Evolutionary conservation across 768 basidiomycete species (phyloP), one percentile per base, ranked within the genome.

Genomic region (Zangia roseola): DNA sequence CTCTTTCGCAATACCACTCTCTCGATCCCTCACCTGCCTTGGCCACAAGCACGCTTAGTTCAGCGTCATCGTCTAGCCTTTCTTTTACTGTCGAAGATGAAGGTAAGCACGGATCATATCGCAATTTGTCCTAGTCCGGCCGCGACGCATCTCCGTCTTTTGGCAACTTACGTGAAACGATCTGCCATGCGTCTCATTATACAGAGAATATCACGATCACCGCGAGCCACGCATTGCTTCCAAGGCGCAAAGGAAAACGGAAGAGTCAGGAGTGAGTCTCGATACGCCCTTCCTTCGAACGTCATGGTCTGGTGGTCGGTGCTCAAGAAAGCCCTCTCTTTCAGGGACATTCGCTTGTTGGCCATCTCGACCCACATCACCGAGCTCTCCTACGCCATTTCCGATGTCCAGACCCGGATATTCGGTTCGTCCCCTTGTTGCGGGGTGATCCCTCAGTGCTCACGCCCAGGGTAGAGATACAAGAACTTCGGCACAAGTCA

Each of bases 321-420:
- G 58, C 50, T 61, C 6, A 65, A 56, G 57, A 65, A 48, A 40
- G 62, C 47, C 7, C 43, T 64, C 44, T 64, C 49, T 39, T 45
- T 43, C 69, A 91, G 88, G 47, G 86, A 91, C 64, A 74, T 93
- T 37, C 86, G 81, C 46, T 64, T 90, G 39, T 71, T 92, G 34
- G 88, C 89, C 33, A 73, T 90, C 59, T 90, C 88, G 26, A 88
- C 89, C 0, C 88, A 86, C 62, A 89, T 93, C 60, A 92, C 91
- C 12, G 91, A 93, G 64, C 77, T 92, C 37, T 88, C 87, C 5
- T 93, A 90, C 63, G 81, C 81, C 55, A 85, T 93, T 51, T 91
- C 89, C 16, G 91, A 93, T 68, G 89, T 93, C 26, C 89, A 93
- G 69, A 90, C 91, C 42, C 86, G 91, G 60, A 91, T 93, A 65